phyloP scores from a whole-genome alignment of 2,329 filamentous ascomycete genomes.

The Xylariales sp. region DNA sequence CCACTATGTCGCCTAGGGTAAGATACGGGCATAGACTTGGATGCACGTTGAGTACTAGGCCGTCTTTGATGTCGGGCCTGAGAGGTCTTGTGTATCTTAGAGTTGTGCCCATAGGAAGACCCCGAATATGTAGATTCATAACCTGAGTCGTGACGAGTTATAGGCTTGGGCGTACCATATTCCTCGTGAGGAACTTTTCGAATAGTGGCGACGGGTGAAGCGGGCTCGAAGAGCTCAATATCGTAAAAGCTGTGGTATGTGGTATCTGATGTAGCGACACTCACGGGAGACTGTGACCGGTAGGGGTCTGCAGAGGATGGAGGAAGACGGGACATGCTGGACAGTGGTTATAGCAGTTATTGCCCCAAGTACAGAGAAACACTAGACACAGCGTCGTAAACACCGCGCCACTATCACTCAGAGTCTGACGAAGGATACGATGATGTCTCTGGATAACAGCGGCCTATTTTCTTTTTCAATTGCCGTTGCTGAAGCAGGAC shows the following conservation, averaged over 20 bases:
- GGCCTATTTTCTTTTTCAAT: constrained; percentile 22
- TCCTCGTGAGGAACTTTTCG: constrained; percentile 36
- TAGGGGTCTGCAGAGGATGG: constrained; percentile 40
- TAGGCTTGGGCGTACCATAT: constrained; percentile 53
- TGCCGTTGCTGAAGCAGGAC: neutral
- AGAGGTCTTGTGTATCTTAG: constrained; percentile 47
- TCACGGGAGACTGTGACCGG: constrained; percentile 53
- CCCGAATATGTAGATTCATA: constrained; percentile 64
- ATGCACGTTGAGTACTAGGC: constrained; percentile 56
- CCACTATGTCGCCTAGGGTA: constrained; percentile 40
- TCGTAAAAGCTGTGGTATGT: constrained; percentile 68
- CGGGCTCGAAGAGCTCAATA: constrained; percentile 60
- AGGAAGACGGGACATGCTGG: constrained; percentile 45
- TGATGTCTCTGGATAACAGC: constrained; percentile 1
- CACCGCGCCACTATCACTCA: neutral
- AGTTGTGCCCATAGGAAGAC: constrained; percentile 46
- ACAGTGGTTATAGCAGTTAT: constrained; percentile 7
- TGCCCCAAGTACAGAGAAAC: constrained; percentile 27
- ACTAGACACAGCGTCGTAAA: neutral
- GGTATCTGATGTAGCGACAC: constrained; percentile 59
- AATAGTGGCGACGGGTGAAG: constrained; percentile 39
- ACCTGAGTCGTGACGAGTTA: constrained; percentile 69
- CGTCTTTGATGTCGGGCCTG: constrained; percentile 53
- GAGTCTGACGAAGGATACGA: neutral
- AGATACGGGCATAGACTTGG: constrained; percentile 52